Conservation (phyloP, 1,139 yeast genomes). For the Kodamaea anthophila region DNA sequence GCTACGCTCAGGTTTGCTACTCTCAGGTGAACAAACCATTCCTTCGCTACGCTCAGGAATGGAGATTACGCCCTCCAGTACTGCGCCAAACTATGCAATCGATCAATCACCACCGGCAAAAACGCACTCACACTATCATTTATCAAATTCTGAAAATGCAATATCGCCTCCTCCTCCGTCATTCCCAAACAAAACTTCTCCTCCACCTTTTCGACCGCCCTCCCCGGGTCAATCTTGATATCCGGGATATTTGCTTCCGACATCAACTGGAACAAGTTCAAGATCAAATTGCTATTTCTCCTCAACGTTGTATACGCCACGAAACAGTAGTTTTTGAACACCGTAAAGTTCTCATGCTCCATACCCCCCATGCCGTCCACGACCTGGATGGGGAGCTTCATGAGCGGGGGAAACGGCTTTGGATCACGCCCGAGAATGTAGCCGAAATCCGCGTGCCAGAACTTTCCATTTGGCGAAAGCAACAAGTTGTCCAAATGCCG, state of each 20-base stretch:
- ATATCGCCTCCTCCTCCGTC: conserved; percentile 92
- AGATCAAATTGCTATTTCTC: conserved; percentile 81
- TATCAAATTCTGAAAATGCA: conserved; percentile 88
- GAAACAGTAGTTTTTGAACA: conserved; percentile 88
- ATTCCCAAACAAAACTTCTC: conserved; percentile 90
- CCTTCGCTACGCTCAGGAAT: too few species aligned
- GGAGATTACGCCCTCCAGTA: conserved; percentile 93
- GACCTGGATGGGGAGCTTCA: conserved; percentile 95
- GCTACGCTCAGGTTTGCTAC: too few species aligned
- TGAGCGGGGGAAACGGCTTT: conserved; percentile 95
- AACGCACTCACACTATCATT: conserved; percentile 92
- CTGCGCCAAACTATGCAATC: conserved; percentile 92
- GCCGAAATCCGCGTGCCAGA: conserved; percentile 97
- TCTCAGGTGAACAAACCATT: too few species aligned
- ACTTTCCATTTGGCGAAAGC: conserved; percentile 63
- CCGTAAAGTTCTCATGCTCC: conserved; percentile 73
- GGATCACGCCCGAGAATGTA: conserved; percentile 95
- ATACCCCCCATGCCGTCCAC: conserved; percentile 98
- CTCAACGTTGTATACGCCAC: conserved; percentile 88
- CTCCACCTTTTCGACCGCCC: conserved; percentile 82
- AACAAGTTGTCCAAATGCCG: conserved; percentile 89
- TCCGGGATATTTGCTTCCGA: conserved; percentile 90
- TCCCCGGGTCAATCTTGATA: conserved; percentile 65
- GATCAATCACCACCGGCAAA: conserved; percentile 89
- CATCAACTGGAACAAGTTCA: conserved; percentile 91